These are phyloP conservation scores for Alliaria petiolata DNA, from an alignment of 345 rosid species.

Conservation along the genomic window DNA sequence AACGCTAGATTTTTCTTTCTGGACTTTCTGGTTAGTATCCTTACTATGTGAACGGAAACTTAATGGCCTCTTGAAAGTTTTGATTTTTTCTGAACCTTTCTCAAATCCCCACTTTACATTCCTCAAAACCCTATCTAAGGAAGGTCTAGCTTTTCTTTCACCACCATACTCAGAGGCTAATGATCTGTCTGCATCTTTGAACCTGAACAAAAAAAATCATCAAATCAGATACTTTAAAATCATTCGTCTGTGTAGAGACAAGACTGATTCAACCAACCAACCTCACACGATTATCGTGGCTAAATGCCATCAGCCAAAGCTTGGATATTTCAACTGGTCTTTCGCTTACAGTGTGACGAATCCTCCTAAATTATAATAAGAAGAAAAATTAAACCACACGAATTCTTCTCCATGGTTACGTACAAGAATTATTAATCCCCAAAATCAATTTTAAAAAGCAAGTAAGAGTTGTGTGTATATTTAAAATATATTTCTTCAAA, in stretches of 20 bases:
- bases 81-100: slow-evolving; percentile 41
- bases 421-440: not conserved
- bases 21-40: not conserved
- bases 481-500: not conserved
- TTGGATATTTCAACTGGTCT: slow-evolving; percentile 10
- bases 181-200: slow-evolving; percentile 38
- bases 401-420: slow-evolving; percentile 12
- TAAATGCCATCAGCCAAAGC: slow-evolving; percentile 16
- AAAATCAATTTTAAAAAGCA: not conserved
- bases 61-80: slow-evolving; percentile 37
- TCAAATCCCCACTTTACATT: slow-evolving; percentile 33
- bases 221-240: not conserved
- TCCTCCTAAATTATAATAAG: slow-evolving; percentile 4
- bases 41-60: slow-evolving; percentile 3
- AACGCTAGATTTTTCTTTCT: slow-evolving; percentile 9
- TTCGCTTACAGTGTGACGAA: slow-evolving; percentile 11
- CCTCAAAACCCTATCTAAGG: slow-evolving; percentile 29
- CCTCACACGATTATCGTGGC: slow-evolving; percentile 14
- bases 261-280: not conserved
- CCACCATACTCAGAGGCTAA: slow-evolving; percentile 23
- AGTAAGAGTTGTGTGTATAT: not conserved
- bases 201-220: slow-evolving; percentile 41
- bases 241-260: not conserved
- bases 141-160: slow-evolving; percentile 19
- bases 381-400: not conserved